Evolutionary conservation across 306 rosid genomes (phyloP), one percentile per base, ranked within the genome.

Genomic region (Prosopis cineraria): DNA sequence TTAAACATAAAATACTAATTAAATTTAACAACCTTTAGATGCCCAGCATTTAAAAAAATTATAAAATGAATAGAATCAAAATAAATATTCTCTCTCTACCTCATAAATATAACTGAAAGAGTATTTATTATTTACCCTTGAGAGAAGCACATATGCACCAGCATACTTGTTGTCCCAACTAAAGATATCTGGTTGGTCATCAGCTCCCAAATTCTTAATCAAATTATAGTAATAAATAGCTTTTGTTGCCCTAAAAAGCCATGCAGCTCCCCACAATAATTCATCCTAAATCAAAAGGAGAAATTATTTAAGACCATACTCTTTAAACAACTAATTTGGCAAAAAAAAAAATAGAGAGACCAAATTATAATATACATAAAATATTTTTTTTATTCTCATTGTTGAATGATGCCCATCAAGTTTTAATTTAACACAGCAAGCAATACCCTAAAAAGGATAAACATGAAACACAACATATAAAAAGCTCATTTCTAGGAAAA

Each of bases 81-180:
- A n/a, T n/a, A n/a, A n/a, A n/a, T n/a, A n/a, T n/a, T n/a, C n/a
- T n/a, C n/a, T n/a, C n/a, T n/a, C n/a, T n/a, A n/a, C n/a, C n/a
- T n/a, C n/a, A n/a, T n/a, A n/a, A n/a, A n/a, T n/a, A n/a, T n/a
- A n/a, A n/a, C n/a, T n/a, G n/a, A n/a, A n/a, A n/a, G n/a, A n/a
- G n/a, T n/a, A n/a, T n/a, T n/a, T n/a, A n/a, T n/a, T n/a, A n/a
- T 36, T 80, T 91, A 90, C 97, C 91, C 97, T 89, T 45, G 98
- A 84, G 25, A 91, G 85, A 72, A 95, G 93, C 56, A 95, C 96
- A 74, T 81, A 91, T 66, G 98, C 93, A 75, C 98, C 98, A 1
- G 98, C 98, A 84, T 76, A 95, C 70, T 95, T 95, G 90, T 95
- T 90, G 82, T 95, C 98, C 98, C 98, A 95, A 73, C 98, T 92